Base-by-base conservation (phyloP, 164 flowering plant species). In the Stephania yunnanensis region DNA sequence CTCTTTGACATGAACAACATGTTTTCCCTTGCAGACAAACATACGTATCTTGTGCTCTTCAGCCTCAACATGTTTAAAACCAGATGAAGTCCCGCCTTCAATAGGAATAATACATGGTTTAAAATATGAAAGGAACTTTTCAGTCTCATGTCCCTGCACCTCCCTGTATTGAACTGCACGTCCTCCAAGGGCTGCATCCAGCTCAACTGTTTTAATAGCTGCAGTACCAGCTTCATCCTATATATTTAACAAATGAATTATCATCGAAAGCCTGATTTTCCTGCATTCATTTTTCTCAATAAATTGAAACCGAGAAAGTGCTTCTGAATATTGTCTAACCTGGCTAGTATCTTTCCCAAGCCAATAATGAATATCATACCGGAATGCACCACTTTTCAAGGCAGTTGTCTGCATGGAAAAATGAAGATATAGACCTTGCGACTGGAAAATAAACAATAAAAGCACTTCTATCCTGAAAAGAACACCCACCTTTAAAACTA, bases 131-230 rank as follows among this genome's bases (percentile, higher is more conserved):
- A 96, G 88, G 79, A 96, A 96, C 84, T 89, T 92, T 85, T 91
- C 99, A 1, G 97, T 89, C 85, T 96, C 99, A 80, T 94, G 92
- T 73, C 99, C 98, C 85, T 96, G 99, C 30, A 92, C 89, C 89
- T 96, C 99, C 75, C 99, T 88, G 85, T 96, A 96, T 80, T 96
- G 99, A 78, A 96, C 99, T 70, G 99, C 99, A 79, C 98, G 97
- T 45, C 99, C 99, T 58, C 99, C 99, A 74, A 96, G 91, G 73
- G 98, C 92, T 74, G 98, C 98, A 92, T 96, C 99, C 71, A 96
- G 78, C 83, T 96, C 99, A 79, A 96, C 89, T 69, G 98, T 94
- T 83, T 94, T 96, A 77, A 92, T 83, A 65, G 99, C 97, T 73
- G 97, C 98, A 42, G 95, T 78, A 78, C 98, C 98, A 77, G 98